Evolutionary conservation across 257 asterid species (phyloP).

Genomic region (Rauvolfia tetraphylla): DNA sequence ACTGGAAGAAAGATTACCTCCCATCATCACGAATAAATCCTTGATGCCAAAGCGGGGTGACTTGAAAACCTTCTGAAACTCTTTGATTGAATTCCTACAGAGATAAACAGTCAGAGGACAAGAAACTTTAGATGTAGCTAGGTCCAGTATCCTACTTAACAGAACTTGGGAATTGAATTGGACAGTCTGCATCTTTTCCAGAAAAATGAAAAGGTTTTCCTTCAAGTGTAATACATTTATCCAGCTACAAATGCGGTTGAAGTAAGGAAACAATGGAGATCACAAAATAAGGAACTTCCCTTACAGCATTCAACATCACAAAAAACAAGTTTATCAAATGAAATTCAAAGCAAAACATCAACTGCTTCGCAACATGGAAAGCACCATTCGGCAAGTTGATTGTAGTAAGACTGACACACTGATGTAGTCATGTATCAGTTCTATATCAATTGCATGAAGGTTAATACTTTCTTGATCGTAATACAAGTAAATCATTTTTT

Average conservation of each 20-base stretch:
- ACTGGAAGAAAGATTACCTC: conserved; percentile 39
- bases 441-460: not conserved
- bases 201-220: not conserved
- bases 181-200: not conserved
- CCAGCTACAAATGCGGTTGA: not conserved
- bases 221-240: not conserved
- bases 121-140: not conserved
- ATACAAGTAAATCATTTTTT: not conserved
- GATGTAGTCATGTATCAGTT: not conserved
- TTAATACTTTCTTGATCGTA: not conserved
- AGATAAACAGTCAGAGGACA: conserved; percentile 9
- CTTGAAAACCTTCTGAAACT: conserved; percentile 91
- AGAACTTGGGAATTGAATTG: not conserved
- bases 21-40: conserved; percentile 84
- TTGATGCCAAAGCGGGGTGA: conserved; percentile 93
- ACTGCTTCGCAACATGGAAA: not conserved
- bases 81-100: conserved; percentile 74
- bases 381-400: not conserved
- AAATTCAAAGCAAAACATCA: not conserved
- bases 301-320: not conserved
- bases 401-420: not conserved
- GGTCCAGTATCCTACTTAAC: not conserved
- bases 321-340: not conserved
- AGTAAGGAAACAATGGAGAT: not conserved
- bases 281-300: not conserved